phyloP scores from a whole-genome alignment of 495 filamentous ascomycete genomes.

The Penicillium steckii region DNA sequence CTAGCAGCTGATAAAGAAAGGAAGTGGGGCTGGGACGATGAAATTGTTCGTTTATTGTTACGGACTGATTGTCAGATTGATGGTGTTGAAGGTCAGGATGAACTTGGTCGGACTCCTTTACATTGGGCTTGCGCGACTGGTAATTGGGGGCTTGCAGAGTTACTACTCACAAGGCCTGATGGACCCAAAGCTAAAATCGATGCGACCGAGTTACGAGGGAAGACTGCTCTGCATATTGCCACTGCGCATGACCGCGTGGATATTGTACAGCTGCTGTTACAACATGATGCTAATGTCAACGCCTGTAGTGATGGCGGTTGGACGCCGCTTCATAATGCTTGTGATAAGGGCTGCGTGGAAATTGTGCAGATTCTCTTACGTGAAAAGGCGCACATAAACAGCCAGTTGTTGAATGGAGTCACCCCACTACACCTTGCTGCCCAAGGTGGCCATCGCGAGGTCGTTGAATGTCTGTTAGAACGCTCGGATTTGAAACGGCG shows the following conservation, averaged over 20 bases:
- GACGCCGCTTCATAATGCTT: constrained; percentile 66
- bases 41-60: constrained; percentile 47
- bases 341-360: constrained; percentile 51
- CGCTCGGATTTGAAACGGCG: constrained; percentile 44
- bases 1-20: constrained; percentile 54
- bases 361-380: constrained; percentile 50
- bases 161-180: constrained; percentile 48
- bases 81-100: constrained; percentile 35
- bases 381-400: constrained; percentile 55
- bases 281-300: constrained; percentile 50
- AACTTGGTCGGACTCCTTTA: constrained; percentile 56
- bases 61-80: constrained; percentile 43
- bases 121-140: constrained; percentile 65
- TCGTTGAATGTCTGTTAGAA: constrained; percentile 54
- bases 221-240: constrained; percentile 61
- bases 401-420: constrained; percentile 54
- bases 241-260: constrained; percentile 51
- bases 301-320: constrained; percentile 60
- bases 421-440: constrained; percentile 63
- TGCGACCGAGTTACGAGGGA: constrained; percentile 55
- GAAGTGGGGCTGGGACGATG: constrained; percentile 47
- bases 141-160: constrained; percentile 52
- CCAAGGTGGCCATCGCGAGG: constrained; percentile 57
- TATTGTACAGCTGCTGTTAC: constrained; percentile 55
- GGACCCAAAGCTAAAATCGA: constrained; percentile 46